Percentiles rank a stretch among this genome's conserved stretches.
These are phyloP conservation scores for Termitomyces sp. DNA, from an alignment of 768 basidiomycete genomes.

Conservation along the genomic window DNA sequence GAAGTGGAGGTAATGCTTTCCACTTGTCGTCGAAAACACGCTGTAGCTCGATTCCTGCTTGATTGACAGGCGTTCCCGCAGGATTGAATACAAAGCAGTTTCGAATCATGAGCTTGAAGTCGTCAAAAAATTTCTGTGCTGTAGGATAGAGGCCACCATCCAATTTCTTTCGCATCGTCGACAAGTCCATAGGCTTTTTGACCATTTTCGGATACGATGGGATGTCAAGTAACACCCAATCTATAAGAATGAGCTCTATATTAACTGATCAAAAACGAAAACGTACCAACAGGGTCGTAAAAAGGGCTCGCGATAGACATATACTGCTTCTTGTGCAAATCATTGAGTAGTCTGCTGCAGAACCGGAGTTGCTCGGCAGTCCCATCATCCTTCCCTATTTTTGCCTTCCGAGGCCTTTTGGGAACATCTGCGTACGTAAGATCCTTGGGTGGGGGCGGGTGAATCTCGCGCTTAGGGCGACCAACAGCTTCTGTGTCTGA, in stretches of 20 bases:
- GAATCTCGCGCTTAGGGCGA: constrained; percentile 97
- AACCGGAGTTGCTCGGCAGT: constrained; percentile 81
- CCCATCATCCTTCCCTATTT: constrained; percentile 57
- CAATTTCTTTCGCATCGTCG: constrained; percentile 83
- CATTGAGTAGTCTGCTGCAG: constrained; percentile 68
- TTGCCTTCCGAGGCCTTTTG: constrained; percentile 60
- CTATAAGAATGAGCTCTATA: constrained; percentile 31
- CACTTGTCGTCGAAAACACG: constrained; percentile 91
- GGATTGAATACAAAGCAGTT: constrained; percentile 96
- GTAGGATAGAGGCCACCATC: constrained; percentile 70
- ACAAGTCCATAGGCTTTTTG: constrained; percentile 94
- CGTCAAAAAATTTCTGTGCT: constrained; percentile 79
- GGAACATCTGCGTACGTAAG: constrained; percentile 75
- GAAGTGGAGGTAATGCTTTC: constrained; percentile 65
- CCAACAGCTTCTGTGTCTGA: constrained; percentile 56
- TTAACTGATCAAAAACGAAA: constrained; percentile 7
- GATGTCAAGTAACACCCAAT: constrained; percentile 71
- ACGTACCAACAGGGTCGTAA: constrained; percentile 90
- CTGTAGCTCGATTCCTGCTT: constrained; percentile 81
- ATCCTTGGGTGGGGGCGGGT: constrained; percentile 92
- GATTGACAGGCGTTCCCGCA: constrained; percentile 77
- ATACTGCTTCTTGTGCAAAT: constrained; percentile 78
- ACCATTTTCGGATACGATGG: constrained; percentile 84
- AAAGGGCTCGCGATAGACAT: constrained; percentile 73
- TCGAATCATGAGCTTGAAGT: constrained; percentile 91